Percentiles rank a stretch among this genome's conserved stretches.
Evolutionary conservation across 1,284 basidiomycete species (phyloP).

Genomic region (Fomitopsis betulina): DNA sequence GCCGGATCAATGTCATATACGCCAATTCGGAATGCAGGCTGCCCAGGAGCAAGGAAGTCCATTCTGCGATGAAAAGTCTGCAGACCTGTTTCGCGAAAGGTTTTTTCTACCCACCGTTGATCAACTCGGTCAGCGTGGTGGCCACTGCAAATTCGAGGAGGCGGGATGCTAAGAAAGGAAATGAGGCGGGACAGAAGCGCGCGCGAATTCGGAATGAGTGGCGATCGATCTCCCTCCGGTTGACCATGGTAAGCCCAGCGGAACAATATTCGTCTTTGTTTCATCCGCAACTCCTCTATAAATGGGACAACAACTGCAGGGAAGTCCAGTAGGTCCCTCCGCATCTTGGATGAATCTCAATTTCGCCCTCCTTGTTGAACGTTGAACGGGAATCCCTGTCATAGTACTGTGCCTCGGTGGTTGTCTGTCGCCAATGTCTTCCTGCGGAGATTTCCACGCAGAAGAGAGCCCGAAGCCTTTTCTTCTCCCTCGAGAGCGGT

Average conservation of each 20-base stretch:
- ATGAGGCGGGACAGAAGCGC: neutral
- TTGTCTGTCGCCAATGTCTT: neutral
- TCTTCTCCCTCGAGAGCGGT: constrained; percentile 7
- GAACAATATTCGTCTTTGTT: too few relatives aligned
- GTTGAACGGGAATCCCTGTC: neutral
- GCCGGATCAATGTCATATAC: neutral
- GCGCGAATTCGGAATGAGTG: neutral
- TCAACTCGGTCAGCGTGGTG: too few relatives aligned
- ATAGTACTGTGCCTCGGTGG: neutral
- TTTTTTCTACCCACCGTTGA: neutral
- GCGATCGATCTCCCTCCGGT: neutral
- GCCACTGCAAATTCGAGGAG: neutral
- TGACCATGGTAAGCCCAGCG: too few relatives aligned
- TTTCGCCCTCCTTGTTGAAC: too few relatives aligned
- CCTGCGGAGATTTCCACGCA: neutral
- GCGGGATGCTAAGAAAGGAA: neutral
- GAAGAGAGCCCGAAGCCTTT: constrained; percentile 8
- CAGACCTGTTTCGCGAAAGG: neutral
- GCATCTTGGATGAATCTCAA: too few relatives aligned
- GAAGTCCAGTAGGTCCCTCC: too few relatives aligned
- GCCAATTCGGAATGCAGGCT: neutral
- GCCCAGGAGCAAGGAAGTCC: neutral
- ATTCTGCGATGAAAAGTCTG: neutral
- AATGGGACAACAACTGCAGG: too few relatives aligned
- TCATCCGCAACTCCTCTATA: neutral